These are phyloP conservation scores for Geotrichum candidum DNA, from an alignment of 1,139 yeast species.

Conservation along the genomic window DNA sequence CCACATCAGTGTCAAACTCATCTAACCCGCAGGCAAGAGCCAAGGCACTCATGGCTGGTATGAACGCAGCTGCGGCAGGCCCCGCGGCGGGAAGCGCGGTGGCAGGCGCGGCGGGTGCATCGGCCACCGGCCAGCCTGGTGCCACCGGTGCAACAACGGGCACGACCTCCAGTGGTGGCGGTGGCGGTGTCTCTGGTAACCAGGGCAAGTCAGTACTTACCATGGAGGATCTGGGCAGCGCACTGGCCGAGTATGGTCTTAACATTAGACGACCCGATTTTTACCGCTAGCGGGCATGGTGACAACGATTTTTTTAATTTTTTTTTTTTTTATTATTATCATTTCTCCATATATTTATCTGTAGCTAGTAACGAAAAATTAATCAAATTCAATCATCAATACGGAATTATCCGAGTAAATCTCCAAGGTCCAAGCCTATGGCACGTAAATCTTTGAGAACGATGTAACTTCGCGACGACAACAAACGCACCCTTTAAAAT, in stretches of 20 bases:
- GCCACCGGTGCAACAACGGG: constrained; percentile 36
- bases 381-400: not conserved
- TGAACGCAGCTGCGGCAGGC: constrained; percentile 31
- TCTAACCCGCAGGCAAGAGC: constrained; percentile 85
- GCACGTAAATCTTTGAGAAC: constrained; percentile 40
- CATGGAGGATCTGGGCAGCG: constrained; percentile 83
- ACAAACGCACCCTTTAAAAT: constrained; percentile 77
- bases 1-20: constrained; percentile 75
- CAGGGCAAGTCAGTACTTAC: constrained; percentile 77
- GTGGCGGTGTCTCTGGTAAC: constrained; percentile 43
- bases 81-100: constrained; percentile 20
- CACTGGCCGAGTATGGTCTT: constrained; percentile 86
- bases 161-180: constrained; percentile 28
- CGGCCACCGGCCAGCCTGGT: constrained; percentile 18
- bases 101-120: constrained; percentile 17
- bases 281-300: constrained; percentile 49
- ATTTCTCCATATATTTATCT: not conserved
- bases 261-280: constrained; percentile 89
- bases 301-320: not conserved
- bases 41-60: constrained; percentile 55
- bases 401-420: not conserved
- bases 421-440: constrained; percentile 13
- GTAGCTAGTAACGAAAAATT: not conserved
- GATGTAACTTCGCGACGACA: constrained; percentile 67
- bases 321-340: not conserved